Base-by-base conservation (phyloP, 2,329 filamentous ascomycete genomes). In the Elsinoe arachidis region DNA sequence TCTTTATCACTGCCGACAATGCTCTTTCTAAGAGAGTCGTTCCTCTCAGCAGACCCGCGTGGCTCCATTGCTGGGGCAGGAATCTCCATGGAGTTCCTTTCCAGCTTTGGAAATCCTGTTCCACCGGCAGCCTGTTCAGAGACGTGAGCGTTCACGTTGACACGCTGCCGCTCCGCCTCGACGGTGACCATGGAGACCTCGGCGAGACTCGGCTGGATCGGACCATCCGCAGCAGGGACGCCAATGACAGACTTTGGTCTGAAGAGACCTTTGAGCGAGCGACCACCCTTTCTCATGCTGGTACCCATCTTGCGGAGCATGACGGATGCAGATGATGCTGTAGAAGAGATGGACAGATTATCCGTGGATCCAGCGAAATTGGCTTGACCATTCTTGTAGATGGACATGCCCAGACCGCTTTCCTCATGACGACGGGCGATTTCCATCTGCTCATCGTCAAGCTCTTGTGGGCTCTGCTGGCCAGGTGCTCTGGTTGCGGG, bases 251-350 rank as follows among this genome's bases (percentile, higher is more conserved):
- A 97, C 72, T 97, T 99, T 0, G 93, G 92, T 61, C 93, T 81
- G 76, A 99, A 99, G 6, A 99, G 78, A 23, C 93, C 93, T 63
- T 95, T 95, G 56, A 99, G 82, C 21, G 91, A 96, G 49, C 91
- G 82, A 15, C 87, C 87, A 54, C 90, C 86, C 73, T 93, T 95
- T 80, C 96, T 97, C 84, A 97, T 87, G n/a, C 92, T 91, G 63
- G 90, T 90, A 57, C 93, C 93, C 93, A 99, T 99, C 76, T 99
- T 99, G 55, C 93, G 85, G 63, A 99, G 87, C 89, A 95, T 95
- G 65, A 95, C 84, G 30, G 90, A 95, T 34, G 89, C 89, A 17
- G 89, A 95, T 5, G 90, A 95, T 17, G 89, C 89, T 9, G 89
- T 95, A 3, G 90, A 95, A 1, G 88, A 92, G 62, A 95, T 90